Base-by-base conservation (phyloP, 179 eudicot genomes). In the Spergularia azorica region DNA sequence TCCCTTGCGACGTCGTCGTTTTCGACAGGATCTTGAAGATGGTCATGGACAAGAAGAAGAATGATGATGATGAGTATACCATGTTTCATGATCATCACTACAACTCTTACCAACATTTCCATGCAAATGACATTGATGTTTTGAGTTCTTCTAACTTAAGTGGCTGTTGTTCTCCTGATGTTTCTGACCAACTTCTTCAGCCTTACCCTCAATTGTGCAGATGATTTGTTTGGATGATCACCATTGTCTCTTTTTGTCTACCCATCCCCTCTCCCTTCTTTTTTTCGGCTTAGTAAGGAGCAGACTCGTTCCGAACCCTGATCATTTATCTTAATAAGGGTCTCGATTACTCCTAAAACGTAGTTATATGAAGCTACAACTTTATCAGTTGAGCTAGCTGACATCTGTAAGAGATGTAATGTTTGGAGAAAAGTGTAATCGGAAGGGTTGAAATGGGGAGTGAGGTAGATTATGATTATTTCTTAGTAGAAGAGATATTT, bases 1-100 rank as follows among this genome's bases (percentile, higher is more conserved):
- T 90, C 64, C 93, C 93, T 0, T 90, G 90, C 12, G 87, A 88
- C 12, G 88, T 86, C 2, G 39, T 82, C 0, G 62, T 90, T 6
- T 90, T 90, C 41, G 88, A 88, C 73, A 86, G 72, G 83, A 82
- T 90, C 11, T 70, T 90, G 48, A 81, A 85, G 50, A 79, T 86
- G 83, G 91, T 88, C 1, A 20, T 85, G 21, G 83, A 79, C 9
- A 87, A 89, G 43, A 85, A 72, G 38, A 79, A 84, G 8, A 26
- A 26, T 26, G 80, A 63, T 58, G 5, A 58, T 58, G 20, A 58
- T 61, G 56, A 51, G 20, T 43, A 52, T 5, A 76, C 79, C 38
- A 72, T 61, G 56, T 63, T 77, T 67, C 85, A 84, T 65, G 78
- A 88, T 13, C 46, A 88, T 13, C 46, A 77, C 60, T 15, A 4